Conservation (phyloP, 208 protist genomes). For the Leishmania guyanensis region DNA sequence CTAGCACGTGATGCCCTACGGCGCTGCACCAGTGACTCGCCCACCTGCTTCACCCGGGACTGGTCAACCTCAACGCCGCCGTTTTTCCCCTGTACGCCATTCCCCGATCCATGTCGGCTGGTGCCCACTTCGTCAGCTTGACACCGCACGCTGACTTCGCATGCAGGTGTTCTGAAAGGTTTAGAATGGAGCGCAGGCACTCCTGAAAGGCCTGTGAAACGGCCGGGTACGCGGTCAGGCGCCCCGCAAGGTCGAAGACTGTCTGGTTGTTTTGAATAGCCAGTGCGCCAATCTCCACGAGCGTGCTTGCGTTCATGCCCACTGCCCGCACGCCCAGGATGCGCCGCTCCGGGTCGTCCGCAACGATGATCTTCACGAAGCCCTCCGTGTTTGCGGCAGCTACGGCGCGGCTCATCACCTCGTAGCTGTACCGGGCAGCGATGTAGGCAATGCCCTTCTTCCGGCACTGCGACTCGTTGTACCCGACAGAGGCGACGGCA, state of each 20-base stretch:
- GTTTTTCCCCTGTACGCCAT: conserved; percentile 37
- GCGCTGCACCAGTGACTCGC: not conserved
- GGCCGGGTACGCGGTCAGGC: conserved; percentile 78
- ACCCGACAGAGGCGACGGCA: conserved; percentile 60
- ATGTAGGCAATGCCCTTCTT: conserved; percentile 66
- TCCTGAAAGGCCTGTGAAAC: conserved; percentile 85
- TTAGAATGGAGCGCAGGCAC: conserved; percentile 76
- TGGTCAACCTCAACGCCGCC: not conserved
- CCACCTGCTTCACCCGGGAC: not conserved
- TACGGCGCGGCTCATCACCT: conserved; percentile 71
- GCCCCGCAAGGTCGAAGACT: conserved; percentile 61
- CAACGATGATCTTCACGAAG: conserved; percentile 84
- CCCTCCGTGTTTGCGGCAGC: conserved; percentile 66
- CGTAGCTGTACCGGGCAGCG: conserved; percentile 55
- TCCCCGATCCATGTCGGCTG: conserved; percentile 54
- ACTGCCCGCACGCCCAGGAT: conserved; percentile 72
- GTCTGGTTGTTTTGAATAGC: conserved; percentile 65
- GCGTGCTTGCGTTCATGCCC: conserved; percentile 64
- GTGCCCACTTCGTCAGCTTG: conserved; percentile 61
- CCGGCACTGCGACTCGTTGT: conserved; percentile 73
- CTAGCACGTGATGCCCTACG: not conserved
- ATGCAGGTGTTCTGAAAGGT: conserved; percentile 56
- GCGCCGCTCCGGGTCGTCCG: conserved; percentile 51
- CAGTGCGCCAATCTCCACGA: conserved; percentile 71
- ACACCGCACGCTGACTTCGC: conserved; percentile 43